Base-by-base conservation (phyloP, 1,139 yeast genomes). In the Sugiyamaella japonica region DNA sequence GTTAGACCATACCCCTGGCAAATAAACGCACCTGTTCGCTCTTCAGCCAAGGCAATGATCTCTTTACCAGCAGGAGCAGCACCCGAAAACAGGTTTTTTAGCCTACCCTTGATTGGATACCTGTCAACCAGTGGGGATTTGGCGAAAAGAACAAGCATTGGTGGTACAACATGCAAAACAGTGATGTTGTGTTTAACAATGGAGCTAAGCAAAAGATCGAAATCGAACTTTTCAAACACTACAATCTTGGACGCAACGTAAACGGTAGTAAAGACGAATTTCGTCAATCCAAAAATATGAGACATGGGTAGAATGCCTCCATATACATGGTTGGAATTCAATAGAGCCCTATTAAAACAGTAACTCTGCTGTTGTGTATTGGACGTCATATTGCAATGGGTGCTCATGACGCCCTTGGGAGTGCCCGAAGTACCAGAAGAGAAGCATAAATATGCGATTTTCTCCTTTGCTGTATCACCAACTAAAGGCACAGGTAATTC, bases 1-100 rank as follows among this genome's bases (percentile, higher is more conserved):
- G 95, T 87, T 59, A 85, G 75, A 0, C 95, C 95, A 66, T 86
- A 87, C n/a, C 91, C 95, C 70, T 87, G 93, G 32, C 51, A 55
- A 15, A 72, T 53, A 8, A 50, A 36, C 16, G 61, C 56, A 1
- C 58, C 59, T 17, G 68, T 47, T 16, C 69, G 56, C 1, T 45
- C 51, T 48, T 56, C 53, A 3, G 71, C 72, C 2, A 65, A 63
- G 2, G 50, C 56, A 7, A 68, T 62, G 8, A 70, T 56, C 1
- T 62, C 60, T 43, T 59, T 53, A 3, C 73, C 67, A 8, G 72
- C 60, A 7, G 76, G 76, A 2, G 76, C 76, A 1, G 76, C 76
- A 3, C 76, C 76, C 16, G 66, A 61, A 44, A 66, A 57, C 36
- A 73, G 58, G 16, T 58, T 52, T 44, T 61, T 56, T 16, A 71